Base-by-base conservation (phyloP, 306 rosid species). In the Gillenia trifoliata region DNA sequence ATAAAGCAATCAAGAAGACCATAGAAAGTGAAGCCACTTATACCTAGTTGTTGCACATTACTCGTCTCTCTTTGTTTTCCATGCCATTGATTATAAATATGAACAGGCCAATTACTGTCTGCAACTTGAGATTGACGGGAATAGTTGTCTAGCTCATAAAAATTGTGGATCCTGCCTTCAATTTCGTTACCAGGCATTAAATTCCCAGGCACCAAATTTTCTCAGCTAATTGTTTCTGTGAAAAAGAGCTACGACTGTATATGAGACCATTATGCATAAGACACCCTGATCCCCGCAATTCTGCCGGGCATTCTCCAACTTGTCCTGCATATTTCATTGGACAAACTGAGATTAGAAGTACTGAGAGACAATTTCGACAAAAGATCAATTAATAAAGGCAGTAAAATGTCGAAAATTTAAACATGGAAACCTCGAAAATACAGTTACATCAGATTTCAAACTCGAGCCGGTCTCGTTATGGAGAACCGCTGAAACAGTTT, bases 121-220 rank as follows among this genome's bases (percentile, higher is more conserved):
- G 67, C 72, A 67, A 60, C 79, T 67, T 71, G 76, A 76, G 81
- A 72, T 55, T 66, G 81, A 62, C 20, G 76, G 28, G 79, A 54
- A 72, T 34, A 76, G 41, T 83, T 83, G 15, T 79, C 79, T 79
- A 41, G 78, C 76, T 76, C 73, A 45, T 76, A 79, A 11, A 83
- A 47, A 5, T 66, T 33, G 40, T 65, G 78, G 81, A 76, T 83
- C 83, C 83, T 83, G 55, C 81, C 83, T 76, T 67, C 86, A 60
- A 76, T 66, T 83, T 83, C 69, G 81, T 76, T 79, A 76, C 76
- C 83, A 79, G 86, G 86, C 86, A 83, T 83, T 83, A 83, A 83
- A 75, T 52, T 61, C 55, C 57, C 66, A 71, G 64, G 63, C 63
- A 76, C 83, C 64, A 62, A 52, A 72, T 33, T 17, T 63, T 66